Conservation (phyloP, 306 rosid genomes). For the Clitoria ternatea region DNA sequence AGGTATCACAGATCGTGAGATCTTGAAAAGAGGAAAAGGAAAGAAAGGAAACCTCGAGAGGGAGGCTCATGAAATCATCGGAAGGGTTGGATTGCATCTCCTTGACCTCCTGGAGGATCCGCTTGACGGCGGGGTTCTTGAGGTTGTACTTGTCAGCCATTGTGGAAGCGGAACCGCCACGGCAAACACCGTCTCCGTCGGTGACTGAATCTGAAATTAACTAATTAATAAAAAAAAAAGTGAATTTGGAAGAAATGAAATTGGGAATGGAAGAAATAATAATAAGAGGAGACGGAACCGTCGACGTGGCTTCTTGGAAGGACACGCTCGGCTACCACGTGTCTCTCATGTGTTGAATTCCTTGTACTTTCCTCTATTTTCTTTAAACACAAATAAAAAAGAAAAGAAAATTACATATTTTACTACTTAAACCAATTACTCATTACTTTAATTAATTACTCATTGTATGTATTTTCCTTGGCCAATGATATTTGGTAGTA, state of each 20-base stretch:
- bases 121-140: conserved; percentile 91
- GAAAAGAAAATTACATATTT: no score
- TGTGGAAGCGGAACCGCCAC: not conserved
- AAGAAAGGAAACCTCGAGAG: conserved; percentile 62
- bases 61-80: conserved; percentile 94
- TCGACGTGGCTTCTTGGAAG: not conserved
- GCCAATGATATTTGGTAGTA: no score
- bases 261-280: not conserved
- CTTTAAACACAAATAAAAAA: no score
- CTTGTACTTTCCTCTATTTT: no score
- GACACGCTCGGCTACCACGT: conserved; percentile 38
- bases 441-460: no score
- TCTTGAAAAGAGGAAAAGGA: not conserved
- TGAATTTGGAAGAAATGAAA: no score
- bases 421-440: no score
- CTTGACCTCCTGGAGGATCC: conserved; percentile 91
- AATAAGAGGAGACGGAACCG: not conserved
- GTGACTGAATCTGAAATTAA: not conserved
- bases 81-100: conserved; percentile 95
- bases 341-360: not conserved
- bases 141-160: conserved; percentile 83
- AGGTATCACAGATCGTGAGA: not conserved
- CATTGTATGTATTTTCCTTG: no score
- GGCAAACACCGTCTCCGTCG: not conserved
- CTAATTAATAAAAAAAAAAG: no score